Conservation (phyloP, 495 filamentous ascomycete species). For the Cercophora newfieldiana region DNA sequence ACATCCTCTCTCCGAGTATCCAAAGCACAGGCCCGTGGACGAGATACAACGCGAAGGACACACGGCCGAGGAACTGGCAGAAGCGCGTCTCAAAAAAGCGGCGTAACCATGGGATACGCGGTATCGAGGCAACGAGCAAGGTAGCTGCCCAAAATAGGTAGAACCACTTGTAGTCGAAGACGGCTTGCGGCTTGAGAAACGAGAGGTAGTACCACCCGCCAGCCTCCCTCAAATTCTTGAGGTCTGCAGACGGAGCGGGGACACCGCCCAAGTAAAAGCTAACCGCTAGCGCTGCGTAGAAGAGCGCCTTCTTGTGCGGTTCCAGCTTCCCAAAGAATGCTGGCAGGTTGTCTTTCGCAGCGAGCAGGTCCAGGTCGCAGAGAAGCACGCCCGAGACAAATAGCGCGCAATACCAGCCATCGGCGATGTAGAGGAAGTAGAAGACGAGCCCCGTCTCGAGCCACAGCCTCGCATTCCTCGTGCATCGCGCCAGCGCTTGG, state of each 20-base stretch:
- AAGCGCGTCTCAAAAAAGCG: conserved; percentile 58
- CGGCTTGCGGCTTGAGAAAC: conserved; percentile 52
- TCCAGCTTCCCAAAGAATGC: conserved; percentile 35
- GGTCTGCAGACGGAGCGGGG: conserved; percentile 39
- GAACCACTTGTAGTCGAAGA: conserved; percentile 51
- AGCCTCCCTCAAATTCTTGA: conserved; percentile 37
- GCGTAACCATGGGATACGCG: conserved; percentile 44
- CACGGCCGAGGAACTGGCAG: conserved; percentile 64
- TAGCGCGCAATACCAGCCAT: conserved; percentile 46
- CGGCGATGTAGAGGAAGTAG: conserved; percentile 50
- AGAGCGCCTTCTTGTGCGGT: conserved; percentile 45
- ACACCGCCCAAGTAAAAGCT: conserved; percentile 49
- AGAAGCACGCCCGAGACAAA: conserved; percentile 51
- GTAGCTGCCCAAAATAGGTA: conserved; percentile 54
- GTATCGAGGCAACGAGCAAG: conserved; percentile 55
- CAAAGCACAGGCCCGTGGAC: conserved; percentile 62
- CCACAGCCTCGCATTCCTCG: conserved; percentile 34
- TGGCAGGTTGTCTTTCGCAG: conserved; percentile 42
- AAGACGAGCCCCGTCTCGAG: conserved; percentile 34
- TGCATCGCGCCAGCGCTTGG: conserved; percentile 41
- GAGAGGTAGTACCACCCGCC: conserved; percentile 49
- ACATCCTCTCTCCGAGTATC: conserved; percentile 45
- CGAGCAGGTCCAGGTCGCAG: conserved; percentile 50
- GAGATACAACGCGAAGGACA: conserved; percentile 66
- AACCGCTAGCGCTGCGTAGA: conserved; percentile 45